Evolutionary conservation across 768 basidiomycete genomes (phyloP), one percentile per base, ranked within the genome.

Genomic region (Macrolepiota dolichaula): DNA sequence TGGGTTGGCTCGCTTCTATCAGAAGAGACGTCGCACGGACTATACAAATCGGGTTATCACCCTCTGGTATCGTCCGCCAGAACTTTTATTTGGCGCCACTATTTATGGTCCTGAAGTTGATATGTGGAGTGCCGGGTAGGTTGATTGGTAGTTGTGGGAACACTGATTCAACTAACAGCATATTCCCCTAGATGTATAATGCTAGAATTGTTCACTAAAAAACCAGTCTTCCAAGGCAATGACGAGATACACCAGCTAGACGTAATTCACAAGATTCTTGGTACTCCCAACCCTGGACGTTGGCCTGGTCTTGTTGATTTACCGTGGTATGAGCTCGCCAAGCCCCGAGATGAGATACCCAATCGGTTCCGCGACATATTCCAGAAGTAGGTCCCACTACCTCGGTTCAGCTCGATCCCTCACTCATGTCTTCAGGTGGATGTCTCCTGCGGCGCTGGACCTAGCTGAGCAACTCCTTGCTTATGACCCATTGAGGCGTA

Each of bases 21-120:
- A 94, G 73, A 96, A 96, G 72, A 87, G 91, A 6, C 81, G 92
- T 51, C 83, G 84, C 57, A 89, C 87, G 59, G 97, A 99, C 70
- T 98, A 99, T 71, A 99, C 97, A n/a, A 99, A 99, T 72, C 85
- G 97, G 35, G 97, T 99, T 53, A 98, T 99, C 66, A 99, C 97
- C 0, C 82, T 97, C 52, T 98, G 97, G 97, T 99, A 99, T 73
- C 84, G 97, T 59, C 92, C 95, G 4, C 97, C 96, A 10, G 97
- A 99, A 69, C 79, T 99, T 22, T 76, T 99, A 42, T 88, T 98
- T 67, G 97, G 97, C 29, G 92, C 95, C 32, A 99, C 97, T 0
- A 85, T 94, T 12, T 99, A 99, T 75, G 96, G 94, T 2, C 89
- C 95, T 4, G 96, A 96, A 69, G 96, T 99, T 24, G 97, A 99